Evolutionary conservation across 768 basidiomycete species (phyloP).

Genomic region (Collybia sordida): DNA sequence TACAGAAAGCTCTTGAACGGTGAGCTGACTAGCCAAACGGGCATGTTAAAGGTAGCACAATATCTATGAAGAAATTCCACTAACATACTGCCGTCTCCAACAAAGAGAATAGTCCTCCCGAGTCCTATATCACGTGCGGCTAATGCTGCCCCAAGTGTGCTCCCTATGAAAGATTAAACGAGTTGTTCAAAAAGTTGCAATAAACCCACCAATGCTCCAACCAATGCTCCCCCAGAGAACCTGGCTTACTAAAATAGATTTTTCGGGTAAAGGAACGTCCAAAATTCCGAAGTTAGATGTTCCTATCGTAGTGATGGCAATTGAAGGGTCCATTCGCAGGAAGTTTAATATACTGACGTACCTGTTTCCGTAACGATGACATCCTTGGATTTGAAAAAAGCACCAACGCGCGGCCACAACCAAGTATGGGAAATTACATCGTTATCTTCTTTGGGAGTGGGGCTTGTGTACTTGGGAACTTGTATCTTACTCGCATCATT

Average conservation of each 20-base stretch:
- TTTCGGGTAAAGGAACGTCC: slow-evolving; percentile 76
- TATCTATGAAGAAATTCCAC: slow-evolving; percentile 22
- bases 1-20: slow-evolving; percentile 80
- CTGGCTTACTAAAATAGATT: slow-evolving; percentile 66
- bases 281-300: slow-evolving; percentile 86
- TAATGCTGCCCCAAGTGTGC: slow-evolving; percentile 75
- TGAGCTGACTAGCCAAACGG: slow-evolving; percentile 54
- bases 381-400: slow-evolving; percentile 71
- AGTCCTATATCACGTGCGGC: slow-evolving; percentile 67
- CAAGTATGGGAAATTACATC: slow-evolving; percentile 70
- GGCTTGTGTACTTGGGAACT: slow-evolving; percentile 44
- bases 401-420: slow-evolving; percentile 79
- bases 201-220: slow-evolving; percentile 69
- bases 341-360: slow-evolving; percentile 10
- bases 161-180: slow-evolving; percentile 31
- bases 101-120: slow-evolving; percentile 76
- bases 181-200: not conserved
- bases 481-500: slow-evolving; percentile 36
- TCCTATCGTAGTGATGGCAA: slow-evolving; percentile 30
- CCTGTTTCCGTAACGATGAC: slow-evolving; percentile 90
- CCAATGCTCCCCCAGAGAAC: slow-evolving; percentile 94
- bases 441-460: slow-evolving; percentile 49
- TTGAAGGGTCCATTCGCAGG: not conserved
- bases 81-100: slow-evolving; percentile 82
- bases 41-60: not conserved